Conservation (phyloP, 2,329 filamentous ascomycete species). For the Cladosporium sp. region DNA sequence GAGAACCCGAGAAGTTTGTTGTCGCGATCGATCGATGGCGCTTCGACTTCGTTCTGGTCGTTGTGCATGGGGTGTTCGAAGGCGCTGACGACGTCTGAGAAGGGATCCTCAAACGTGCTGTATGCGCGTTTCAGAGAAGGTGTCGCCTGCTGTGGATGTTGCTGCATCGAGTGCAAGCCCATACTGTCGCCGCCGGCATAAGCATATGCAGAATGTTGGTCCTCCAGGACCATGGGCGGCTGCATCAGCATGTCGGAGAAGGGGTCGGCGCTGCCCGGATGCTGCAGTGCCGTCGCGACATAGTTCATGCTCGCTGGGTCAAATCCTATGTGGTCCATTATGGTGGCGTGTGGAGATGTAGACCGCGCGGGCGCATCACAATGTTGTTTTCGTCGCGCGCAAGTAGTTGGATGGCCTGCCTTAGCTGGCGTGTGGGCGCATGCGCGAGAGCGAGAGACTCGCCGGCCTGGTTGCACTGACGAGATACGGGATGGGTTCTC, state of each 20-base stretch:
- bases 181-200: conserved; percentile 47
- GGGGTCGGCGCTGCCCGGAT: conserved; percentile 50
- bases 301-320: conserved; percentile 51
- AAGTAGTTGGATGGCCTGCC: not conserved
- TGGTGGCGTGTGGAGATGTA: not conserved
- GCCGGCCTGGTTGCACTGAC: not conserved
- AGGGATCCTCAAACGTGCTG: conserved; percentile 51
- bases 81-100: conserved; percentile 52
- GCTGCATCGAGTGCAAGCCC: conserved; percentile 13
- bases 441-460: not conserved
- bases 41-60: conserved; percentile 42
- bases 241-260: conserved; percentile 39
- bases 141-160: conserved; percentile 18
- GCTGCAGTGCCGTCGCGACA: conserved; percentile 55
- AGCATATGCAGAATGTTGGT: conserved; percentile 58
- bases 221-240: conserved; percentile 53
- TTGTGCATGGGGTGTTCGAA: conserved; percentile 48
- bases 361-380: conserved; percentile 9
- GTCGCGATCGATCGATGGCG: conserved; percentile 63
- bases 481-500: conserved; percentile 7
- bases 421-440: conserved; percentile 7
- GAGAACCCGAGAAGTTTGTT: conserved; percentile 58
- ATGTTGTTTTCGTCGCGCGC: not conserved
- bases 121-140: conserved; percentile 33
- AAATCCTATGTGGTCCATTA: conserved; percentile 19